Percentiles rank a stretch among this genome's conserved stretches.
phyloP scores from a whole-genome alignment of 805 yeast genomes.

The Candida lessepsii region DNA sequence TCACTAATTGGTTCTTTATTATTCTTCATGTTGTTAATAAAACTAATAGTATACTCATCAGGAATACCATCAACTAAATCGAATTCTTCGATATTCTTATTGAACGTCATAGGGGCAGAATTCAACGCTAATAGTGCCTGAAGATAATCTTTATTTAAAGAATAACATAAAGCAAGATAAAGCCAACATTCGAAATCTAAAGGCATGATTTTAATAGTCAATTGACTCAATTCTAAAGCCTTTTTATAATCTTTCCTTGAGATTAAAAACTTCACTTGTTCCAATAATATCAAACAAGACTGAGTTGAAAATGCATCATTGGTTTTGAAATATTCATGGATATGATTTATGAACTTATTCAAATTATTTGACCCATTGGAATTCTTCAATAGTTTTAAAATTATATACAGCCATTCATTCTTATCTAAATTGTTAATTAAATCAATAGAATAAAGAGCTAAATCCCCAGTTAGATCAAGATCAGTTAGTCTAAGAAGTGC shows the following conservation, averaged over 20 bases:
- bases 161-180: constrained; percentile 57
- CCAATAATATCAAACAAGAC: constrained; percentile 54
- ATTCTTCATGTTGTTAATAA: constrained; percentile 16
- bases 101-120: constrained; percentile 58
- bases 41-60: constrained; percentile 25
- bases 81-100: constrained; percentile 32
- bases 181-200: constrained; percentile 77
- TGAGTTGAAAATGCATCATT: constrained; percentile 35
- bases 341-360: constrained; percentile 21
- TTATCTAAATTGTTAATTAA: constrained; percentile 15
- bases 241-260: constrained; percentile 50
- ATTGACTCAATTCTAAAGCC: constrained; percentile 59
- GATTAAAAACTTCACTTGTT: constrained; percentile 65
- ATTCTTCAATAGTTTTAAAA: constrained; percentile 23
- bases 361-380: constrained; percentile 24
- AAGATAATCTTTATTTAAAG: constrained; percentile 51
- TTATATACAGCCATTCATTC: constrained; percentile 23
- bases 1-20: constrained; percentile 27
- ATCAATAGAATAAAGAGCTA: constrained; percentile 32
- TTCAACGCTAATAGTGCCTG: constrained; percentile 68
- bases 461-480: constrained; percentile 32
- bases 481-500: constrained; percentile 46
- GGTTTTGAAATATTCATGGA: constrained; percentile 19
- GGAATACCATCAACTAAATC: constrained; percentile 23
- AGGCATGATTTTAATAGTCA: constrained; percentile 68